Conservation (phyloP, 306 rosid species). For the Inga oerstediana region DNA sequence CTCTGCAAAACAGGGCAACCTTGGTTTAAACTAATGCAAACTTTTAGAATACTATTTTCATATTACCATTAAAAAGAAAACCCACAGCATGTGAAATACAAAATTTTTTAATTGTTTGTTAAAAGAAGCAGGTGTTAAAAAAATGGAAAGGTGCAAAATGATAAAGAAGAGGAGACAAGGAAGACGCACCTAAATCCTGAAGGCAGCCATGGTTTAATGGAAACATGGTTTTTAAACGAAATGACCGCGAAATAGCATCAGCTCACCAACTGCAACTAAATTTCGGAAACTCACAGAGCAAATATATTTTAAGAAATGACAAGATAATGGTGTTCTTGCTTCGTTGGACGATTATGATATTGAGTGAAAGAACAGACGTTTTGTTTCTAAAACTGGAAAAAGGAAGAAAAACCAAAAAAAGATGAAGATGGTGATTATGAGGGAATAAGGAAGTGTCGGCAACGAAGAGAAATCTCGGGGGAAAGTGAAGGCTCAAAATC, state of each 20-base stretch:
- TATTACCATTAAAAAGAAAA: conserved; percentile 5
- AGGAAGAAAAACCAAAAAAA: not conserved
- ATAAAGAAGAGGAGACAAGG: conserved; percentile 53
- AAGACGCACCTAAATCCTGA: conserved; percentile 58
- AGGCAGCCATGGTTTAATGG: conserved; percentile 37
- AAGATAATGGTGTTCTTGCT: not conserved
- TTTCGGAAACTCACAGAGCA: conserved; percentile 25
- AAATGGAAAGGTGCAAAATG: conserved; percentile 22
- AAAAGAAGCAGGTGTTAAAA: conserved; percentile 13
- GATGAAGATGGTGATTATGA: conserved; percentile 15
- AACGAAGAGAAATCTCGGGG: conserved; percentile 40
- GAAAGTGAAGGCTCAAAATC: conserved; percentile 34
- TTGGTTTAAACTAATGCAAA: conserved; percentile 39
- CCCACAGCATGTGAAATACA: conserved; percentile 14
- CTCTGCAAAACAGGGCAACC: conserved; percentile 46
- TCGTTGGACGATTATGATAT: not conserved
- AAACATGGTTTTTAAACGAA: conserved; percentile 40
- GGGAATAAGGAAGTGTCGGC: conserved; percentile 51
- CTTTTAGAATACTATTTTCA: conserved; percentile 8
- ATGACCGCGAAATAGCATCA: conserved; percentile 41
- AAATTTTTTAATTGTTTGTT: not conserved
- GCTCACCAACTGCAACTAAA: conserved; percentile 59
- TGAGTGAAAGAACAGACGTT: conserved; percentile 14
- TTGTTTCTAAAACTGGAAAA: not conserved
- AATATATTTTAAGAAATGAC: not conserved